These are phyloP conservation scores for Fusarium marasasianum DNA, from an alignment of 2,329 filamentous ascomycete species.

Conservation along the genomic window DNA sequence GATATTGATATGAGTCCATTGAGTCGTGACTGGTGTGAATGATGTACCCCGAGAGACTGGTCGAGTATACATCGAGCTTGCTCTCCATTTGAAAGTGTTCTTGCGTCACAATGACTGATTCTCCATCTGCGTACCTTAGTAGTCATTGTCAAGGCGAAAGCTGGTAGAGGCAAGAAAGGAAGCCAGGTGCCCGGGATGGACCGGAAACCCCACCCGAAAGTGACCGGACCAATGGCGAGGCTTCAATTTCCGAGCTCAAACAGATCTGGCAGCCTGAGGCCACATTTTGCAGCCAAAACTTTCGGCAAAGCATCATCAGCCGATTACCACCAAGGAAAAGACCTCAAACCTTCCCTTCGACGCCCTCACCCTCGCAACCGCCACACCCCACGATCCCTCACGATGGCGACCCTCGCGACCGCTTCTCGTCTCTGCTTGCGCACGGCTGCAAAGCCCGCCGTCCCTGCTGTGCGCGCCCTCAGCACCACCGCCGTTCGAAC, in stretches of 20 bases:
- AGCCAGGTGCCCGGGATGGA: conserved; percentile 44
- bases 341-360: conserved; percentile 55
- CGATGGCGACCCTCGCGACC: conserved; percentile 75
- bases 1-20: conserved; percentile 17
- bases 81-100: neutral
- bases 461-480: conserved; percentile 61
- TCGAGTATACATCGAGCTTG: neutral
- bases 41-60: neutral
- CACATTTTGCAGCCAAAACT: conserved; percentile 51
- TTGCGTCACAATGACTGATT: neutral
- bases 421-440: conserved; percentile 77
- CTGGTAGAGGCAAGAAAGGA: conserved; percentile 15
- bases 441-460: conserved; percentile 55
- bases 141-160: conserved; percentile 16
- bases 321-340: conserved; percentile 53
- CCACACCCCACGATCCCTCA: conserved; percentile 43
- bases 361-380: conserved; percentile 37
- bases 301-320: conserved; percentile 55
- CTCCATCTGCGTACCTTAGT: neutral
- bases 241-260: conserved; percentile 57
- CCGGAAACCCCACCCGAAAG: conserved; percentile 42
- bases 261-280: conserved; percentile 55
- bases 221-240: conserved; percentile 55
- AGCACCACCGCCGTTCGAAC: conserved; percentile 63
- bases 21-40: neutral